Evolutionary conservation across 371 early-diverging fungal genomes (phyloP).

Genomic region (Mucor racemosus): DNA sequence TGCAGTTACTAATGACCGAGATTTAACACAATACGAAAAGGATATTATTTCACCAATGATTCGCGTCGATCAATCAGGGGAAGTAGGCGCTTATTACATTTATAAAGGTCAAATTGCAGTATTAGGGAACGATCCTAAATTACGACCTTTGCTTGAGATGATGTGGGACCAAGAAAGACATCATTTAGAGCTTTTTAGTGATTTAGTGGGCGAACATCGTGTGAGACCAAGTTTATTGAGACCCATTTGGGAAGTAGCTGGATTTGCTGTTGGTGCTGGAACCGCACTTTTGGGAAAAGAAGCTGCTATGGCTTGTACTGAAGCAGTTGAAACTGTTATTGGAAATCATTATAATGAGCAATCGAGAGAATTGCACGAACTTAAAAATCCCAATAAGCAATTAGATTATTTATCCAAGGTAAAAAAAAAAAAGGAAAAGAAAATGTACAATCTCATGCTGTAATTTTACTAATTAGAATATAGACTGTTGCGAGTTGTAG

Average conservation of each 20-base stretch:
- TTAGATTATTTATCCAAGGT: conserved; percentile 66
- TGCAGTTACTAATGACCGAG: conserved; percentile 7
- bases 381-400: conserved; percentile 62
- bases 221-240: conserved; percentile 87
- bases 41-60: conserved; percentile 67
- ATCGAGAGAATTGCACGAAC: conserved; percentile 70
- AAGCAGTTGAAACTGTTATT: conserved; percentile 97
- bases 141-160: conserved; percentile 79
- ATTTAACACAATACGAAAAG: conserved; percentile 33
- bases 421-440: conserved; percentile 2
- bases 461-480: background rate
- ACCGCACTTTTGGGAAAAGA: conserved; percentile 92
- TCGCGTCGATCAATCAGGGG: conserved; percentile 96
- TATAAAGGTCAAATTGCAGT: conserved; percentile 94
- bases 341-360: conserved; percentile 96
- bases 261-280: conserved; percentile 86
- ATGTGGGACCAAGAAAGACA: conserved; percentile 96
- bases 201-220: conserved; percentile 73
- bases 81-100: conserved; percentile 94
- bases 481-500: conserved; percentile 79
- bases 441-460: background rate
- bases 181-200: conserved; percentile 82
- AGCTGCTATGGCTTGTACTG: conserved; percentile 98
- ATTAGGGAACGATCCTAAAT: conserved; percentile 71
- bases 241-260: conserved; percentile 89